Evolutionary conservation across 768 basidiomycete species (phyloP).

Genomic region (Boletellus ananiceps): DNA sequence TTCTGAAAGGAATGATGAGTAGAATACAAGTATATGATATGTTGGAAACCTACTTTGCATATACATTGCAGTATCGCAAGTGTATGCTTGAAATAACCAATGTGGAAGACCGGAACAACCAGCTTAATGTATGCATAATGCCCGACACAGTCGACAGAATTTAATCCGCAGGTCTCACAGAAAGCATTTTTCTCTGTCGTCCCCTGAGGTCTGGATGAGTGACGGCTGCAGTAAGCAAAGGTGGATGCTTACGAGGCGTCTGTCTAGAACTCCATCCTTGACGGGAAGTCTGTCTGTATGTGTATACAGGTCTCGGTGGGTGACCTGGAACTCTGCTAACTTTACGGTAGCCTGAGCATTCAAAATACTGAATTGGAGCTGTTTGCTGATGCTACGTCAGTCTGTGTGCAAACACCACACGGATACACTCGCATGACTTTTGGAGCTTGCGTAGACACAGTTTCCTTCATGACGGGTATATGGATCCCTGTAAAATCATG

Average conservation of each 20-base stretch:
- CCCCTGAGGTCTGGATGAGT: slow-evolving; percentile 49
- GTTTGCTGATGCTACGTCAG: slow-evolving; percentile 57
- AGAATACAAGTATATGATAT: not conserved
- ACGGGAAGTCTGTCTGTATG: slow-evolving; percentile 79
- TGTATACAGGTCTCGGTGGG: slow-evolving; percentile 87
- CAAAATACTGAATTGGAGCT: slow-evolving; percentile 92
- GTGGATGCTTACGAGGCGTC: slow-evolving; percentile 64
- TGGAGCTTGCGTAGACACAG: slow-evolving; percentile 71
- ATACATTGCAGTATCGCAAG: slow-evolving; percentile 92
- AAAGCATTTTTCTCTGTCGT: slow-evolving; percentile 89
- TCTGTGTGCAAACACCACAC: not conserved
- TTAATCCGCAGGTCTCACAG: slow-evolving; percentile 93
- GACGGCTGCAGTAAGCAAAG: not conserved
- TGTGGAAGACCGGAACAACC: slow-evolving; percentile 94
- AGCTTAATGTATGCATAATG: slow-evolving; percentile 99
- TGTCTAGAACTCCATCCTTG: slow-evolving; percentile 88
- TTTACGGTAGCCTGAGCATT: slow-evolving; percentile 94
- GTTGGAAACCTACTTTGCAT: slow-evolving; percentile 69
- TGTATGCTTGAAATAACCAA: slow-evolving; percentile 96
- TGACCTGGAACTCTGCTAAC: slow-evolving; percentile 94
- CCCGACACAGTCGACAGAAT: slow-evolving; percentile 91
- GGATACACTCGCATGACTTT: slow-evolving; percentile 66
- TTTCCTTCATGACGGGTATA: slow-evolving; percentile 58
- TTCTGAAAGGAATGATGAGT: slow-evolving; percentile 44
- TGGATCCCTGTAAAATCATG: not conserved